phyloP scores from a whole-genome alignment of 2,329 filamentous ascomycete genomes.

The Epicoccum sorghinum region DNA sequence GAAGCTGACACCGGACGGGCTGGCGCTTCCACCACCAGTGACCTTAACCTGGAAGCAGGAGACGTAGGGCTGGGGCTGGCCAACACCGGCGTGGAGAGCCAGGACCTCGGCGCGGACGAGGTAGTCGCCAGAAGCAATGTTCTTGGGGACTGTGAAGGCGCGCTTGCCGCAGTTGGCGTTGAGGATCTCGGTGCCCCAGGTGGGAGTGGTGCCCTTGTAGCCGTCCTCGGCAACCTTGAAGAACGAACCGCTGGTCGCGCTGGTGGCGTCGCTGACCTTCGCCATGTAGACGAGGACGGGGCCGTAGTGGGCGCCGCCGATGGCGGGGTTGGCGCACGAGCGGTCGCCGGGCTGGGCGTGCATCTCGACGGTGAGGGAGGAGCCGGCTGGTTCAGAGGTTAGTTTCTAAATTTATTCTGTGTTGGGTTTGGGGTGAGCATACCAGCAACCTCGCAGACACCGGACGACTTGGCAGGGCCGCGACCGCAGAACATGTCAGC shows the following conservation, averaged over 20 bases:
- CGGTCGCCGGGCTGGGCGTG: slow-evolving; percentile 44
- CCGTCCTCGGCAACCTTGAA: slow-evolving; percentile 49
- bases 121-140: slow-evolving; percentile 41
- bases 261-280: slow-evolving; percentile 45
- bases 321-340: slow-evolving; percentile 40
- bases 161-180: slow-evolving; percentile 48
- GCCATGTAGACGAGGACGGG: slow-evolving; percentile 48
- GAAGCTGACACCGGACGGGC: slow-evolving; percentile 41
- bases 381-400: slow-evolving; percentile 36
- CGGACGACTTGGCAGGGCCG: slow-evolving; percentile 29
- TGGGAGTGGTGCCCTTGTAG: slow-evolving; percentile 43
- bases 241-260: slow-evolving; percentile 38
- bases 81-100: slow-evolving; percentile 43
- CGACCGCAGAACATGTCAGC: slow-evolving; percentile 47
- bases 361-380: slow-evolving; percentile 46
- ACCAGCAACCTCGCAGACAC: slow-evolving; percentile 45
- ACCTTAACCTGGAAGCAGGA: slow-evolving; percentile 49
- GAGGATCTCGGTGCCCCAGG: slow-evolving; percentile 48
- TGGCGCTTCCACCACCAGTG: slow-evolving; percentile 42
- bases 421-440: slow-evolving; percentile 2
- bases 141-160: slow-evolving; percentile 45
- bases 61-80: slow-evolving; percentile 43
- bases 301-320: slow-evolving; percentile 48
- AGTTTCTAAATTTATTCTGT: background rate
- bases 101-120: slow-evolving; percentile 44